These are phyloP conservation scores for Lipomyces chichibuensis DNA, from an alignment of 805 yeast species.

Conservation along the genomic window DNA sequence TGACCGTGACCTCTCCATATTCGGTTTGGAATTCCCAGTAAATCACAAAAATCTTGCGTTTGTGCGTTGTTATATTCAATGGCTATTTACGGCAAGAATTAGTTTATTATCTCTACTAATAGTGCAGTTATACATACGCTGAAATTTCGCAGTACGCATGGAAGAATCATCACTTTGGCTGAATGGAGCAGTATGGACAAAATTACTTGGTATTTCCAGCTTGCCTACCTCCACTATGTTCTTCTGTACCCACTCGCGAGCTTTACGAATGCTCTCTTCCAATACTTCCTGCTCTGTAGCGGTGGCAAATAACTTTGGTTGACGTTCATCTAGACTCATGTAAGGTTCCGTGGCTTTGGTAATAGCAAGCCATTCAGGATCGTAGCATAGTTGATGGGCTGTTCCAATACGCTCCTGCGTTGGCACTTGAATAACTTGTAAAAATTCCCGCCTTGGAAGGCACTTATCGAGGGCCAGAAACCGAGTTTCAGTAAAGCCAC, in stretches of 20 bases:
- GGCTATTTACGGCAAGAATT: constrained; percentile 10
- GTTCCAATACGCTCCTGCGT: neutral
- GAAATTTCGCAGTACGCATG: neutral
- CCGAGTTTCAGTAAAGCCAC: constrained; percentile 43
- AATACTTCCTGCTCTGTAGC: constrained; percentile 21
- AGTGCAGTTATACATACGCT: constrained; percentile 1
- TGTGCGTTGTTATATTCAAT: constrained; percentile 38
- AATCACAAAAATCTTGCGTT: constrained; percentile 39
- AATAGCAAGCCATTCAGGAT: constrained; percentile 47
- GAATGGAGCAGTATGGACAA: constrained; percentile 33
- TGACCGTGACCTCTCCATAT: constrained; percentile 11
- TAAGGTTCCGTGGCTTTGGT: constrained; percentile 39
- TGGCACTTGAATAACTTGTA: constrained; percentile 50
- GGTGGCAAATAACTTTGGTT: constrained; percentile 13
- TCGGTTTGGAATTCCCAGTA: constrained; percentile 37
- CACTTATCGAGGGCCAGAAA: constrained; percentile 89
- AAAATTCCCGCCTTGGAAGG: constrained; percentile 61
- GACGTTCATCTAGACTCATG: constrained; percentile 22
- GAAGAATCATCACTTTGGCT: neutral
- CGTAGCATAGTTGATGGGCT: constrained; percentile 36
- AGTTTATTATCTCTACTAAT: neutral
- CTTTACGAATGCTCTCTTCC: constrained; percentile 27
- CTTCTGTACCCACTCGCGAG: constrained; percentile 41
- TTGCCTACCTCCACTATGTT: constrained; percentile 37
- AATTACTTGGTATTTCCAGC: constrained; percentile 42